These are phyloP conservation scores for Cajanus cajan DNA, from an alignment of 306 rosid species.

Conservation along the genomic window DNA sequence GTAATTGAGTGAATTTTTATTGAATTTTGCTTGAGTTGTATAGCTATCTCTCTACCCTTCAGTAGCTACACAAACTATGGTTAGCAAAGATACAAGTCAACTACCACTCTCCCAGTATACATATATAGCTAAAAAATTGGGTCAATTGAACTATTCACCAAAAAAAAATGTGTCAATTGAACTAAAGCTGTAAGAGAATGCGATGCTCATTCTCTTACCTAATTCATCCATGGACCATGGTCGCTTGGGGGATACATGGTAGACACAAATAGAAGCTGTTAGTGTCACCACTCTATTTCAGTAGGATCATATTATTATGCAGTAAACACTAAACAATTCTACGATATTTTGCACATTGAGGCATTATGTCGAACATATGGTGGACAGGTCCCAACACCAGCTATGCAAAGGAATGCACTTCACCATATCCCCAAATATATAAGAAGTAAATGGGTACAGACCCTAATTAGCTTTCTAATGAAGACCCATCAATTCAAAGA, in stretches of 20 bases:
- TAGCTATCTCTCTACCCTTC: not conserved
- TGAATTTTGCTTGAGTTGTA: not conserved
- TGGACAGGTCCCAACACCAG: not conserved
- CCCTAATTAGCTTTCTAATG: too few relatives aligned
- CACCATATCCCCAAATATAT: not conserved
- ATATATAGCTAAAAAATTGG: not conserved
- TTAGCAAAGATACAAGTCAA: not conserved
- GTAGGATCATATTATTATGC: not conserved
- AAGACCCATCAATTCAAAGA: too few relatives aligned
- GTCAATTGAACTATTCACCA: not conserved
- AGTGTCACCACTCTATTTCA: not conserved
- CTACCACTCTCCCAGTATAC: not conserved
- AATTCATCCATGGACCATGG: not conserved
- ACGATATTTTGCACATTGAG: not conserved
- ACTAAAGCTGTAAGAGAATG: not conserved
- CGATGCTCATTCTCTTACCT: not conserved
- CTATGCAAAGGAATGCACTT: too few relatives aligned
- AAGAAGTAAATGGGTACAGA: too few relatives aligned
- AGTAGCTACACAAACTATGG: not conserved
- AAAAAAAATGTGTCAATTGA: not conserved
- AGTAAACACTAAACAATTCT: not conserved
- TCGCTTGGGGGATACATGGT: not conserved
- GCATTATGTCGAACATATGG: not conserved
- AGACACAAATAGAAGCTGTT: not conserved
- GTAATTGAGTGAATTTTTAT: not conserved